A percentile compares a stretch with the other conserved stretches of the same genome.
Conservation (phyloP, 371 early-diverging fungal species). For the Umbelopsis sp. region DNA sequence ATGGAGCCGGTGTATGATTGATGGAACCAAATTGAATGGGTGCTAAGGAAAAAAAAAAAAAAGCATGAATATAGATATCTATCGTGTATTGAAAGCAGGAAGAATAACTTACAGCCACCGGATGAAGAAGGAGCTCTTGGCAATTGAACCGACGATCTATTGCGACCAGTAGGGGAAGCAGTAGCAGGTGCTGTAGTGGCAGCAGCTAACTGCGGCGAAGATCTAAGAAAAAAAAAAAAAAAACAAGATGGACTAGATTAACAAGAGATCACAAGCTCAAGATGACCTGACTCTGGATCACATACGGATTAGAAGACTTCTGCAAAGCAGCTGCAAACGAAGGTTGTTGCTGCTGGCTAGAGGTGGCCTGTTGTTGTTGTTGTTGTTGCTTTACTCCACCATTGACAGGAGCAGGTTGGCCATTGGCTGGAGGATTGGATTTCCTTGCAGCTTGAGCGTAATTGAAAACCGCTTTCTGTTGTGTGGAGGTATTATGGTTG, state of each 20-base stretch:
- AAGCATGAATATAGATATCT: neutral
- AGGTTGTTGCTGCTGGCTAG: conserved; percentile 13
- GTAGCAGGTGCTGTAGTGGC: neutral
- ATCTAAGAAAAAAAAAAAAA: neutral
- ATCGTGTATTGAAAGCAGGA: too few relatives aligned
- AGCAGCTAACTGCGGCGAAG: conserved; percentile 7
- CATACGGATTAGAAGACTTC: conserved; percentile 14
- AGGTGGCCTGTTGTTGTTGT: neutral
- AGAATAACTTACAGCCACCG: conserved; percentile 27
- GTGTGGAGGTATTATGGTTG: conserved; percentile 16
- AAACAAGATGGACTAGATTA: neutral
- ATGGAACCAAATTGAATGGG: conserved; percentile 65
- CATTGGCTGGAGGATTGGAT: conserved; percentile 25
- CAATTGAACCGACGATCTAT: conserved; percentile 43
- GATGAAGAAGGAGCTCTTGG: conserved; percentile 47
- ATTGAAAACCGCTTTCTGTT: conserved; percentile 41
- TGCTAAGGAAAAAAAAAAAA: conserved; percentile 23
- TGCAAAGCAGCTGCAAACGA: conserved; percentile 17
- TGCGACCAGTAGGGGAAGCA: conserved; percentile 5
- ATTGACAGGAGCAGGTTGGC: conserved; percentile 14
- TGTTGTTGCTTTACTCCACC: conserved; percentile 24
- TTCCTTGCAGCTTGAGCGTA: conserved; percentile 51
- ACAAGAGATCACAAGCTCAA: neutral
- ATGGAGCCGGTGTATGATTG: conserved; percentile 39
- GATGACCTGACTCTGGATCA: neutral